Percentiles rank a stretch among this genome's conserved stretches.
Conservation (phyloP, 306 rosid species). For the Ormosia semicastrata region DNA sequence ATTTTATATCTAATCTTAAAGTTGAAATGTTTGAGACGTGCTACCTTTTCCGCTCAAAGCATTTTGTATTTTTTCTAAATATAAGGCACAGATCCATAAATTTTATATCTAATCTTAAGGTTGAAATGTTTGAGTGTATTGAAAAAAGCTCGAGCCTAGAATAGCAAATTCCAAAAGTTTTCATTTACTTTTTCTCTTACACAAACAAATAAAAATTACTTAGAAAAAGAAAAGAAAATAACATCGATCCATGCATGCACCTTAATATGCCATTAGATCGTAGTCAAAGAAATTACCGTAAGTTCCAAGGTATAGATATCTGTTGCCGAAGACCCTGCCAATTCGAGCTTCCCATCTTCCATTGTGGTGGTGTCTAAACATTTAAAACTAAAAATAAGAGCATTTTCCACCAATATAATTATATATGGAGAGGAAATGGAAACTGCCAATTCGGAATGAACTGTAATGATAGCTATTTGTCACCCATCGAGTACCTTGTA, state of each 20-base stretch:
- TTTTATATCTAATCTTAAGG: no score
- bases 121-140: no score
- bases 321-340: slow-evolving; percentile 83
- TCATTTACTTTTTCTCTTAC: background rate
- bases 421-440: background rate
- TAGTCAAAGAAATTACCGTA: slow-evolving; percentile 43
- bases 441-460: background rate
- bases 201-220: background rate
- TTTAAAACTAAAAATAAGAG: background rate
- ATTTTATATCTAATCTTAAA: no score
- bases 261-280: background rate
- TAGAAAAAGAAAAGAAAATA: background rate
- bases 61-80: no score
- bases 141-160: no score
- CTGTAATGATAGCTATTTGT: background rate
- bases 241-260: background rate
- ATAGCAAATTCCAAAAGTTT: no score
- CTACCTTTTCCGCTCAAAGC: no score
- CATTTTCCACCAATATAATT: background rate
- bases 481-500: background rate
- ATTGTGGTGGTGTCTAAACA: slow-evolving; percentile 67
- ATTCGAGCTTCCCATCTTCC: slow-evolving; percentile 93
- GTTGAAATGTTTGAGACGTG: no score
- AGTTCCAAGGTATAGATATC: slow-evolving; percentile 79
- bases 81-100: no score